Evolutionary conservation across 306 rosid species (phyloP), one percentile per base, ranked within the genome.

Genomic region (Acacia confusa): DNA sequence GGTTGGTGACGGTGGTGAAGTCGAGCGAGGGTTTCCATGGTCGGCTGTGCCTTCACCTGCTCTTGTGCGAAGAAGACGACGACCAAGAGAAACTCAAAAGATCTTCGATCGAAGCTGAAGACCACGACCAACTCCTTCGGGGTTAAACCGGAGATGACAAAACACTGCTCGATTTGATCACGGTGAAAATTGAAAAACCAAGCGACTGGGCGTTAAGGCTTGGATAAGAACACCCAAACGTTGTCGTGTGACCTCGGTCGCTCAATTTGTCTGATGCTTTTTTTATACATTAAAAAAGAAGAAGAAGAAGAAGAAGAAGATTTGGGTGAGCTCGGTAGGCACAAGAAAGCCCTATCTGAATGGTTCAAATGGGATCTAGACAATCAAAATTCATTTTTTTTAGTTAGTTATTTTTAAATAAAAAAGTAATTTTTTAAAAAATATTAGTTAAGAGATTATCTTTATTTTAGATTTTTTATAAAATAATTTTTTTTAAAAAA

Each of bases 1-100:
- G 45, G 85, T 55, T 83, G 87, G 74, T 60, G 53, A 25, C 52
- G 57, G 70, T 81, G 81, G 69, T 66, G 77, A 76, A 36, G 64
- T 15, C 3, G 13, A 2, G 50, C 7, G 50, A 76, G 78, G 61
- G 50, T 45, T 22, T 71, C 85, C 64, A 82, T 87, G 3, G 7
- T 14, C 5, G 20, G 20, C 52, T 70, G 55, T 12, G 48, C 20
- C 44, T 65, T 19, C 70, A 47, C 19, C 8, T 38, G 44, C 20
- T 17, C 13, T 67, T 36, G 28, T 36, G 16, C 36, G 72, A 67
- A 36, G 72, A 36, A 9, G 72, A 66, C 10, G 27, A 17, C 19
- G 45, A 65, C 17, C n/a, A 64, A 64, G 43, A 16, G 70, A 64
- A 64, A 34, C 24, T 41, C 25, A 34, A 34, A 8, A 58, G 66